Conservation (phyloP, 257 asterid species). For the Solanum gracilifrons region DNA sequence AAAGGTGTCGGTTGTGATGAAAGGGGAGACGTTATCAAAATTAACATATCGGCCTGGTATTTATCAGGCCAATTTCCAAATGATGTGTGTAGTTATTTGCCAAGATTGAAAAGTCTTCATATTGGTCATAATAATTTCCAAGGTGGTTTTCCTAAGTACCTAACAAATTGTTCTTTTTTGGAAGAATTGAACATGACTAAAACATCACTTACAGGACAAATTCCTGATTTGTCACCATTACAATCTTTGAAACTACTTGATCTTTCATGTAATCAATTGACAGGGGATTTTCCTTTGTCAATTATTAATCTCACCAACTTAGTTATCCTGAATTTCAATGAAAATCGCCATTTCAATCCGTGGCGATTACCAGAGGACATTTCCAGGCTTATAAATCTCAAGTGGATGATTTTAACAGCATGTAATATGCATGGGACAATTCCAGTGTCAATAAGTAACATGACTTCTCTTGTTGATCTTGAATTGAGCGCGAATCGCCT, state of each 20-base stretch:
- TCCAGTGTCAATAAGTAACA: constrained; percentile 41
- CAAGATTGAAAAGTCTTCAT: constrained; percentile 37
- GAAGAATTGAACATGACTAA: constrained; percentile 46
- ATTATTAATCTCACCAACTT: constrained; percentile 55
- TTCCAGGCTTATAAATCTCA: constrained; percentile 29
- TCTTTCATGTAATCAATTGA: constrained; percentile 49
- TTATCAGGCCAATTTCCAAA: constrained; percentile 54
- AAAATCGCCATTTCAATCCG: constrained; percentile 25
- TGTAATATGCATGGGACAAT: constrained; percentile 55
- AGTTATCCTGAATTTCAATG: constrained; percentile 49
- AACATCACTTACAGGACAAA: constrained; percentile 26
- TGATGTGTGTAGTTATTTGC: constrained; percentile 51
- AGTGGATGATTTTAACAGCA: constrained; percentile 37
- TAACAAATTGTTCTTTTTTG: constrained; percentile 45
- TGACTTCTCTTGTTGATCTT: constrained; percentile 69
- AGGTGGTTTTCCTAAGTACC: constrained; percentile 41
- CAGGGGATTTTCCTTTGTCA: constrained; percentile 67
- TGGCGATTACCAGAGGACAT: constrained; percentile 59
- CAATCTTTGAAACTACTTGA: constrained; percentile 37
- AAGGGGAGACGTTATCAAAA: constrained; percentile 22
- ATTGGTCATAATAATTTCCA: constrained; percentile 36
- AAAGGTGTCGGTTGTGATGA: constrained; percentile 57
- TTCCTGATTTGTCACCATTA: constrained; percentile 65
- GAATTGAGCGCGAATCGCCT: constrained; percentile 64
- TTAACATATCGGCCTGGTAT: constrained; percentile 59